A percentile compares a stretch with the other conserved stretches of the same genome.
Evolutionary conservation across 768 basidiomycete species (phyloP).

Genomic region (Auriscalpium vulgare): DNA sequence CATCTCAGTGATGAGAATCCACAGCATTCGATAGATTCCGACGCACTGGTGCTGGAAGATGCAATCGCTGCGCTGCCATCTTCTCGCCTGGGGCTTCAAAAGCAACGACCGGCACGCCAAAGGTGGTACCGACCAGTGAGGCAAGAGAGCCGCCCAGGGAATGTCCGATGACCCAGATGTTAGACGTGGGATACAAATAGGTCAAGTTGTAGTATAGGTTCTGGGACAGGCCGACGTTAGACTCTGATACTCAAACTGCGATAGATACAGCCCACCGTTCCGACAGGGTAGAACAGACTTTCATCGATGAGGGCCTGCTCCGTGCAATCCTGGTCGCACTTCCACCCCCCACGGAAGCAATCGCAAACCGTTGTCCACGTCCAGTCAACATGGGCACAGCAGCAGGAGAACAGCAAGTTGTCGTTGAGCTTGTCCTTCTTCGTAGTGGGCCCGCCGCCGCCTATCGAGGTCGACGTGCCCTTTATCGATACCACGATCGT

Average conservation of each 20-base stretch:
- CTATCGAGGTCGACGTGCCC: slow-evolving; percentile 77
- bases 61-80: slow-evolving; percentile 65
- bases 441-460: slow-evolving; percentile 75
- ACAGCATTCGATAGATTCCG: not conserved
- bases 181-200: slow-evolving; percentile 81
- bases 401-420: slow-evolving; percentile 93
- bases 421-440: slow-evolving; percentile 92
- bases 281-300: slow-evolving; percentile 81
- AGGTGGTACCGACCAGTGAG: slow-evolving; percentile 78
- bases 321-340: slow-evolving; percentile 76
- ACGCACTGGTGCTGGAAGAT: slow-evolving; percentile 79
- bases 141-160: slow-evolving; percentile 85
- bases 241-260: too few relatives aligned
- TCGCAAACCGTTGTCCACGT: slow-evolving; percentile 92
- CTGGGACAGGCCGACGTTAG: slow-evolving; percentile 28
- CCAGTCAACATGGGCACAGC: slow-evolving; percentile 90
- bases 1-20: not conserved
- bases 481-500: slow-evolving; percentile 88
- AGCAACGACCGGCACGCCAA: slow-evolving; percentile 86
- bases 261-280: slow-evolving; percentile 47
- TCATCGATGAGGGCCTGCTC: slow-evolving; percentile 74
- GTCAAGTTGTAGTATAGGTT: slow-evolving; percentile 90
- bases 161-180: slow-evolving; percentile 84
- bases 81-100: slow-evolving; percentile 75
- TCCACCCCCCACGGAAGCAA: slow-evolving; percentile 68